Conservation (phyloP, 805 yeast species). For the Metschnikowia aberdeeniae region DNA sequence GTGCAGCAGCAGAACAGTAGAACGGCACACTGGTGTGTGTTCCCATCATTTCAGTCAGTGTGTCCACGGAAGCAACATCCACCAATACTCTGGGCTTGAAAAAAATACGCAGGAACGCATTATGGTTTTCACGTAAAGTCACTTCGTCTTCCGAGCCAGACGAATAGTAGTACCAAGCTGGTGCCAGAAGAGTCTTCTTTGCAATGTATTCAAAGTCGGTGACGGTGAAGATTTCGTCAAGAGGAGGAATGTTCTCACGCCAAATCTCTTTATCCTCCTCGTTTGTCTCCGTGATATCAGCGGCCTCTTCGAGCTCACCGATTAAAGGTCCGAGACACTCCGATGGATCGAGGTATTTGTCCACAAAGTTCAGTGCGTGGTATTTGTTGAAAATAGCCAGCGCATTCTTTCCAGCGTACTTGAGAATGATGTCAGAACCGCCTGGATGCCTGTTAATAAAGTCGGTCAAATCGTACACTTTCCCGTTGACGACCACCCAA, state of each 20-base stretch:
- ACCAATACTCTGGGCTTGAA: constrained; percentile 82
- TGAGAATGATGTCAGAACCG: constrained; percentile 27
- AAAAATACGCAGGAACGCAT: constrained; percentile 81
- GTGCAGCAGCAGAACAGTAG: constrained; percentile 87
- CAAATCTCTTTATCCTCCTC: constrained; percentile 18
- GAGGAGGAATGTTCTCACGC: constrained; percentile 26
- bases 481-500: constrained; percentile 33
- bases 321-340: constrained; percentile 21
- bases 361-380: constrained; percentile 28
- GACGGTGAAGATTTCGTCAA: constrained; percentile 29
- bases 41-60: constrained; percentile 75
- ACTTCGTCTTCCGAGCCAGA: constrained; percentile 93
- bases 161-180: constrained; percentile 56
- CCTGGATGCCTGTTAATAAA: constrained; percentile 49
- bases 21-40: constrained; percentile 67
- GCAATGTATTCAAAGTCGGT: constrained; percentile 43
- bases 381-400: constrained; percentile 36
- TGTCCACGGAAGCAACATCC: constrained; percentile 72
- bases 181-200: constrained; percentile 24
- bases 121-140: constrained; percentile 83
- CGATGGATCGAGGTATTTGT: constrained; percentile 18
- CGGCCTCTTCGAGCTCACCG: constrained; percentile 18
- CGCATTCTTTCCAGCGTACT: constrained; percentile 55
- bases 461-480: constrained; percentile 34
- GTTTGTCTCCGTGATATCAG: constrained; percentile 15